phyloP scores from a whole-genome alignment of 257 asterid genomes.

The Fraxinus anomala region DNA sequence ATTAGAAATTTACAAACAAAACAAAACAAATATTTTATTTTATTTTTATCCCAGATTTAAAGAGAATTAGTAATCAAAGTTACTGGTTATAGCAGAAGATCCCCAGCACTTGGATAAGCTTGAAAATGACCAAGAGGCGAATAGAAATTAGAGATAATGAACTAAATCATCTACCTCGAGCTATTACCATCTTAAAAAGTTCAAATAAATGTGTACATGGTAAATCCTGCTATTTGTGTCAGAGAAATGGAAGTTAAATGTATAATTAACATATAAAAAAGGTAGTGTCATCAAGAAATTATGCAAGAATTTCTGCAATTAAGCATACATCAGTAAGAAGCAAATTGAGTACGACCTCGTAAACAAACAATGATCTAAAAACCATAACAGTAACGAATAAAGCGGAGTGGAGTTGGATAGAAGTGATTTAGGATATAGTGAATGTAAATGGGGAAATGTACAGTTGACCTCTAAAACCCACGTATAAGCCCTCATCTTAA shows the following conservation, averaged over 20 bases:
- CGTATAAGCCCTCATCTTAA: not conserved
- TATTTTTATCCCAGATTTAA: not conserved
- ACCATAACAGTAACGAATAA: not conserved
- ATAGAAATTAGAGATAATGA: not conserved
- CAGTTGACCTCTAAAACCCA: not conserved
- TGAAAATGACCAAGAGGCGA: not conserved
- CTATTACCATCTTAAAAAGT: not conserved
- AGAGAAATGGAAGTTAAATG: constrained; percentile 9
- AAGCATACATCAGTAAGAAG: not conserved
- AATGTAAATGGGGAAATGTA: not conserved
- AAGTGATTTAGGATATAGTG: not conserved
- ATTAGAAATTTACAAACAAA: not conserved
- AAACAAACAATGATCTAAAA: not conserved
- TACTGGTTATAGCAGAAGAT: not conserved
- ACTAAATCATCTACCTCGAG: not conserved
- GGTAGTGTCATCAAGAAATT: not conserved
- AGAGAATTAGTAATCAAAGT: not conserved
- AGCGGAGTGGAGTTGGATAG: constrained; percentile 10
- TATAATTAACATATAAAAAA: not conserved
- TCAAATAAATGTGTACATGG: not conserved
- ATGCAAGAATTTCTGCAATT: not conserved
- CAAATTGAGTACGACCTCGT: not conserved
- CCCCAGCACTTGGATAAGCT: not conserved
- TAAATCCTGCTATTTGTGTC: constrained; percentile 1
- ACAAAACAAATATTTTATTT: not conserved